Conservation (phyloP, 1,139 yeast species). For the Barnettozyma hawaiiensis region DNA sequence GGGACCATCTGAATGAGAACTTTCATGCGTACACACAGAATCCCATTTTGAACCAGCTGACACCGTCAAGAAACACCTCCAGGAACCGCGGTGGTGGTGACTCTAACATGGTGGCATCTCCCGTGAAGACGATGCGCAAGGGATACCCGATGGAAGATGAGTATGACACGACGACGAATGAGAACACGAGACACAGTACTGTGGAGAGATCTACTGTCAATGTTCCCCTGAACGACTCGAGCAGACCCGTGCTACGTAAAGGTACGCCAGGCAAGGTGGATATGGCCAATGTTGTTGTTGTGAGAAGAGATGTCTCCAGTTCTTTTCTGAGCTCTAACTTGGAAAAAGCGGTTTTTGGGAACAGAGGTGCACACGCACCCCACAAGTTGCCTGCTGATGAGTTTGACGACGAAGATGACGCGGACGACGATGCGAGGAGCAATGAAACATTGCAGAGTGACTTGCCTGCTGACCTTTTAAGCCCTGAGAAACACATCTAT, state of each 20-base stretch:
- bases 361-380: too few relatives aligned
- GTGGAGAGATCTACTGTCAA: slow-evolving; percentile 9
- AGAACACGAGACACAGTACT: slow-evolving; percentile 2
- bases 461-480: slow-evolving; percentile 22
- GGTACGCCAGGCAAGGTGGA: slow-evolving; percentile 19
- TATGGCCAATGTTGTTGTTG: neutral
- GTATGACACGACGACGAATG: slow-evolving; percentile 11
- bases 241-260: slow-evolving; percentile 18
- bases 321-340: slow-evolving; percentile 6
- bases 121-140: slow-evolving; percentile 19
- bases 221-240: slow-evolving; percentile 19
- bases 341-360: slow-evolving; percentile 6
- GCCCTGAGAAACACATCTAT: slow-evolving; percentile 24
- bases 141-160: slow-evolving; percentile 11
- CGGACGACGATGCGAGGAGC: slow-evolving; percentile 1
- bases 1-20: slow-evolving; percentile 17
- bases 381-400: slow-evolving; percentile 5
- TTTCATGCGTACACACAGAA: slow-evolving; percentile 20
- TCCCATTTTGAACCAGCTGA: slow-evolving; percentile 17
- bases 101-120: slow-evolving; percentile 22
- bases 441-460: slow-evolving; percentile 20
- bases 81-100: slow-evolving; percentile 13
- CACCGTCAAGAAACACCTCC: slow-evolving; percentile 14
- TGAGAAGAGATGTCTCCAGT: neutral
- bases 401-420: slow-evolving; percentile 7